Evolutionary conservation across 225 moss, liverwort and hornwort species (phyloP).

Genomic region (Rhytidiadelphus loreus): DNA sequence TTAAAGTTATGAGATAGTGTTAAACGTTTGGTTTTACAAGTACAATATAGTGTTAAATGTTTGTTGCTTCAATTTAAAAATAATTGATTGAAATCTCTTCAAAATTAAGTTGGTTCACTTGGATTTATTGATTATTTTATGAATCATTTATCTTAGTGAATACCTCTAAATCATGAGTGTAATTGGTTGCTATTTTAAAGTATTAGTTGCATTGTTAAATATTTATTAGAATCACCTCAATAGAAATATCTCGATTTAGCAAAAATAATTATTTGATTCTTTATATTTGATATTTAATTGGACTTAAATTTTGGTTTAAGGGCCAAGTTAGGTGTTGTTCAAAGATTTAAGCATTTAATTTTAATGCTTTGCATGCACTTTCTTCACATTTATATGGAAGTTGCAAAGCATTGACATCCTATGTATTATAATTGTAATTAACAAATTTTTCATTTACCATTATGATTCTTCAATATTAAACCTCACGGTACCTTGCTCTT

Average conservation of each 20-base stretch:
- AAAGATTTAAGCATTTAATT: neutral
- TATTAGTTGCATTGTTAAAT: neutral
- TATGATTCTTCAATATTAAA: constrained; percentile 8
- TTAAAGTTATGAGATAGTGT: neutral
- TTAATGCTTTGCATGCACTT: neutral
- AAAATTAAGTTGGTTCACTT: neutral
- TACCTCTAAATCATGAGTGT: neutral
- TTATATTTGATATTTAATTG: neutral
- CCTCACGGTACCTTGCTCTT: neutral
- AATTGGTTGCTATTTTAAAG: neutral
- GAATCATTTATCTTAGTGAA: neutral
- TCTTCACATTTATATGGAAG: neutral
- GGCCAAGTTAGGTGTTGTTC: neutral
- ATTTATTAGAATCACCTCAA: neutral
- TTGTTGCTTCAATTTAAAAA: neutral
- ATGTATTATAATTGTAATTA: neutral
- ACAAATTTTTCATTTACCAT: neutral
- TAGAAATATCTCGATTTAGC: neutral
- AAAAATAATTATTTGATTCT: neutral
- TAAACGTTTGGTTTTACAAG: neutral
- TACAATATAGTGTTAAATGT: neutral
- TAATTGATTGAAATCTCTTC: neutral
- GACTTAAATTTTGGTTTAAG: neutral
- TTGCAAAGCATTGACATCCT: neutral
- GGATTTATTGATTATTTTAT: neutral